Percentiles rank a stretch among this genome's conserved stretches.
phyloP scores from a whole-genome alignment of 1,284 basidiomycete species.

The Filobasidium uniguttulatum region DNA sequence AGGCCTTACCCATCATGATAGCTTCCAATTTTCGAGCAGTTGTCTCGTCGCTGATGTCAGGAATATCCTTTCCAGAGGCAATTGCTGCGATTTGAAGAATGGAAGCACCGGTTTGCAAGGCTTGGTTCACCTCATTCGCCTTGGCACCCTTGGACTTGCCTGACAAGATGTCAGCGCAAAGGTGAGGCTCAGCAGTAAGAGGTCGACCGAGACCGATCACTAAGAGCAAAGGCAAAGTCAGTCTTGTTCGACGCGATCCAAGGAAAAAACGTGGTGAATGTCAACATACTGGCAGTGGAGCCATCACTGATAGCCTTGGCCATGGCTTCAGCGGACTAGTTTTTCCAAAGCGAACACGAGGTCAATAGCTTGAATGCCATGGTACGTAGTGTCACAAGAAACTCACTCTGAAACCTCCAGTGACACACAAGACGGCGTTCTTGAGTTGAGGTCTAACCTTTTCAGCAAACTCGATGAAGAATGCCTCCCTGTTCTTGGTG shows the following conservation, averaged over 20 bases:
- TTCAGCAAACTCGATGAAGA: conserved; percentile 26
- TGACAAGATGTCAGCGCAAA: conserved; percentile 36
- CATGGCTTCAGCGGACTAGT: conserved; percentile 35
- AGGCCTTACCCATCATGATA: conserved; percentile 15
- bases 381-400: neutral
- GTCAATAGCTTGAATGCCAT: neutral
- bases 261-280: conserved; percentile 12
- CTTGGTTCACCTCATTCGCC: conserved; percentile 17
- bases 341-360: neutral
- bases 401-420: conserved; percentile 41
- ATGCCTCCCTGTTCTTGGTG: conserved; percentile 37
- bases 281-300: conserved; percentile 16
- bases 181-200: conserved; percentile 39
- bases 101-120: conserved; percentile 16
- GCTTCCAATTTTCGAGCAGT: conserved; percentile 11
- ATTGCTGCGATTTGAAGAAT: conserved; percentile 21
- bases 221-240: conserved; percentile 1
- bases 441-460: conserved; percentile 25
- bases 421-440: conserved; percentile 38
- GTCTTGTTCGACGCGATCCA: neutral
- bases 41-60: conserved; percentile 17
- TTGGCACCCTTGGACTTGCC: conserved; percentile 32
- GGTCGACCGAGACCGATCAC: conserved; percentile 42
- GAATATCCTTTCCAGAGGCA: conserved; percentile 16
- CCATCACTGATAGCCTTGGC: conserved; percentile 30